Base-by-base conservation (phyloP, 495 filamentous ascomycete species). In the Podospora pseudopauciseta region DNA sequence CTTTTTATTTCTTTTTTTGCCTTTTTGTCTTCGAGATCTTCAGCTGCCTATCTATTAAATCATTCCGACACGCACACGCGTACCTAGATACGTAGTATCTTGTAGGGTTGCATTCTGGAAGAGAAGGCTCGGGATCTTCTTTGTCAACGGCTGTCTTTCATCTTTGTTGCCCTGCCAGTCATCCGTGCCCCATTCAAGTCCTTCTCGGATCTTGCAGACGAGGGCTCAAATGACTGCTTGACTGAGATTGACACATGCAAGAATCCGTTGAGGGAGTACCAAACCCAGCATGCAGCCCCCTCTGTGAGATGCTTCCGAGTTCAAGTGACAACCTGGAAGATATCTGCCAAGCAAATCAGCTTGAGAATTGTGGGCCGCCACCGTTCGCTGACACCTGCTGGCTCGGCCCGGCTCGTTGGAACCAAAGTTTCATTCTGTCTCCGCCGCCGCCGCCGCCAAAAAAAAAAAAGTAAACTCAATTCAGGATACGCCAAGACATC, bases 231-330 rank as follows among this genome's bases (percentile, higher is more conserved):
- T 58, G 6, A 9, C n/a, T 58, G 5, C 55, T 58, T 26, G 23
- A 20, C 23, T 26, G 23, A 20, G n/a, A 58, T 58, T 58, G 11
- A 58, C 55, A 58, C 55, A 58, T 58, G 55, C 55, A 58, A 58
- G 55, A 58, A 58, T 58, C 55, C 55, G 55, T 20, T 20, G 55
- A 18, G 39, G 39, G 39, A 49, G 15, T 16, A 49, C 39, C 39
- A 49, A 11, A 49, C 7, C 15, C 39, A 49, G 15, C 39, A 49
- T 49, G 39, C 39, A 49, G 39, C 39, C 7, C 13, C 13, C 39
- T 49, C 1, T 49, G 39, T 2, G 39, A 49, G 7, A 16, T 16
- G 15, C 7, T 49, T 49, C 39, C 5, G 15, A 49, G 39, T 13
- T 49, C 39, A 49, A 49, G 39, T 49, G 39, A 49, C 39, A 49